These are phyloP conservation scores for Kwoniella heveanensis DNA, from an alignment of 768 basidiomycete genomes.

Conservation along the genomic window DNA sequence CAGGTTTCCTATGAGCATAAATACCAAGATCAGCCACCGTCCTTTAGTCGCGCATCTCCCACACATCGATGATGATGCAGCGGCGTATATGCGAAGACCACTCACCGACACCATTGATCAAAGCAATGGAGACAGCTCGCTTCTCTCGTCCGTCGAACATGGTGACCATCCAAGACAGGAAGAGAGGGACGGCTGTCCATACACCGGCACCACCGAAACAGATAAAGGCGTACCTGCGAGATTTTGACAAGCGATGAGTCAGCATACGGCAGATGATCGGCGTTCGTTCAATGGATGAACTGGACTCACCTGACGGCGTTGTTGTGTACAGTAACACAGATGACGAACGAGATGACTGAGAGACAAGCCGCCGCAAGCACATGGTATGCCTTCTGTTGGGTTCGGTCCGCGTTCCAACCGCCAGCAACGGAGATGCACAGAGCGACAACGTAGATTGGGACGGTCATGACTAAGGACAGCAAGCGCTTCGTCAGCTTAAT, in stretches of 20 bases:
- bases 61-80: too few relatives aligned
- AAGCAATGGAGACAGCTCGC: slow-evolving; percentile 52
- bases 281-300: too few relatives aligned
- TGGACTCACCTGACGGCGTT: slow-evolving; percentile 33
- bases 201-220: slow-evolving; percentile 54
- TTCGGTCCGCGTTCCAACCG: slow-evolving; percentile 48
- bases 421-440: slow-evolving; percentile 41
- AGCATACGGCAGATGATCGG: neutral
- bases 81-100: too few relatives aligned
- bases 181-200: slow-evolving; percentile 53
- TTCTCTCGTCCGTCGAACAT: slow-evolving; percentile 53
- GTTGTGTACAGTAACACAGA: slow-evolving; percentile 44
- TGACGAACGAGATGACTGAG: slow-evolving; percentile 43
- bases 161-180: slow-evolving; percentile 52
- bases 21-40: neutral
- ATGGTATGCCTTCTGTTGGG: slow-evolving; percentile 48
- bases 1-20: slow-evolving; percentile 22
- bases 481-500: too few relatives aligned
- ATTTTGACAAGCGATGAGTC: neutral
- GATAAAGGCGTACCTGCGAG: slow-evolving; percentile 48
- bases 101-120: slow-evolving; percentile 53
- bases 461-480: slow-evolving; percentile 55
- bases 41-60: too few relatives aligned
- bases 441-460: slow-evolving; percentile 52
- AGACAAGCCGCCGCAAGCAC: slow-evolving; percentile 35